These are phyloP conservation scores for Leishmania mexicana DNA, from an alignment of 208 protist species.

Conservation along the genomic window DNA sequence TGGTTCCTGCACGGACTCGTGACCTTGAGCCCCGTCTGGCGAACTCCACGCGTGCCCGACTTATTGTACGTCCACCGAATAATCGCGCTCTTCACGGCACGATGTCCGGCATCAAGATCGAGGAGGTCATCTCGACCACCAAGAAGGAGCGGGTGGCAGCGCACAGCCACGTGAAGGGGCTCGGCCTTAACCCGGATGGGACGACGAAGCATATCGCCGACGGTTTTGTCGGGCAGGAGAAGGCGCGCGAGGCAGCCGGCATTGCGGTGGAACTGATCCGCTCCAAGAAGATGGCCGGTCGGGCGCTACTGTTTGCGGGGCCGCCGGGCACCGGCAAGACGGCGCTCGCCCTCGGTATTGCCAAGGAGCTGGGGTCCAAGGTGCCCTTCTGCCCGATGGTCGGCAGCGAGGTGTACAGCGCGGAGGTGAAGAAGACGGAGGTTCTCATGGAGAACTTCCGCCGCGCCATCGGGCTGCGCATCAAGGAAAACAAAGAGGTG, in stretches of 20 bases:
- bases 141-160: constrained; percentile 96
- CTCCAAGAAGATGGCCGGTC: constrained; percentile 99
- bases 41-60: neutral
- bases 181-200: constrained; percentile 97
- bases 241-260: constrained; percentile 98
- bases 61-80: neutral
- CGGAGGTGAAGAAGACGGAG: constrained; percentile 99
- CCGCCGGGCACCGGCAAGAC: constrained; percentile 98
- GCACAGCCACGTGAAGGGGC: constrained; percentile 99
- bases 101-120: constrained; percentile 94
- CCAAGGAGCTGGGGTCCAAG: constrained; percentile 99
- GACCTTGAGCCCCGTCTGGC: neutral
- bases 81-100: neutral
- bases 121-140: constrained; percentile 97
- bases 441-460: constrained; percentile 99
- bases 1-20: neutral
- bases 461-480: constrained; percentile 99
- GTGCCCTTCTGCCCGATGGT: constrained; percentile 99
- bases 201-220: constrained; percentile 63
- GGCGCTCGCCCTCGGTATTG: constrained; percentile 98
- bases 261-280: constrained; percentile 99
- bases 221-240: constrained; percentile 98
- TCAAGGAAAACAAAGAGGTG: constrained; percentile 99
- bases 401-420: constrained; percentile 99
- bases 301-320: constrained; percentile 99